phyloP scores from a whole-genome alignment of 2,329 filamentous ascomycete species.

The Arthrobotrys sinensis region DNA sequence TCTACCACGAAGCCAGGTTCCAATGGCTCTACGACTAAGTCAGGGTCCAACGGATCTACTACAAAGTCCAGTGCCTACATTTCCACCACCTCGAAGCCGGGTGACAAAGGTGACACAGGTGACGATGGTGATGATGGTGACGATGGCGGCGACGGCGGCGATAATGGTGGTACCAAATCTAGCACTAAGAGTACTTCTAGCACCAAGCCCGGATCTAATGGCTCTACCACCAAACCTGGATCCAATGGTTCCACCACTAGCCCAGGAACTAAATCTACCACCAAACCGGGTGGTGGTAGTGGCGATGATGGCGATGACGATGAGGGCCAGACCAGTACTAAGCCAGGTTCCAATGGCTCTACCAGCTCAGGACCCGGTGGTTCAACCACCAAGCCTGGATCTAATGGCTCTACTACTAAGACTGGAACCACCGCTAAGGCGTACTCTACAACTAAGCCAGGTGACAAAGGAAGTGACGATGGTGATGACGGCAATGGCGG shows the following conservation, averaged over 20 bases:
- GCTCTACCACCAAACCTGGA: neutral
- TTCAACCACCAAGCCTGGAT: neutral
- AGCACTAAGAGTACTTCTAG: neutral
- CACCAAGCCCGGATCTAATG: neutral
- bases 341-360: neutral
- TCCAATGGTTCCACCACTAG: too few relatives aligned
- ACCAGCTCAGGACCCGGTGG: neutral
- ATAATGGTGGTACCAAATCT: neutral
- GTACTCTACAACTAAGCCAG: too few relatives aligned
- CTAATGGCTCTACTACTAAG: too few relatives aligned
- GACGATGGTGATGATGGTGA: too few relatives aligned
- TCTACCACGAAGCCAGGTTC: neutral
- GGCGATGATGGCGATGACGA: neutral
- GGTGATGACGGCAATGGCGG: neutral
- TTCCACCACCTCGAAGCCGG: neutral
- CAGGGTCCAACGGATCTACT: neutral
- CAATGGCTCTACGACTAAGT: neutral
- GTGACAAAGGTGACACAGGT: neutral
- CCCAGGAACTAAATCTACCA: neutral
- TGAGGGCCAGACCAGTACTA: neutral
- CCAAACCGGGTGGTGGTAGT: neutral
- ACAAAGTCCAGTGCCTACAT: neutral
- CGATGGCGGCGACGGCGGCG: too few relatives aligned
- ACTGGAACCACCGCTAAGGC: too few relatives aligned
- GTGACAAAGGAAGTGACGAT: too few relatives aligned